phyloP scores from a whole-genome alignment of 495 filamentous ascomycete genomes.

The Penicillium verhagenii region DNA sequence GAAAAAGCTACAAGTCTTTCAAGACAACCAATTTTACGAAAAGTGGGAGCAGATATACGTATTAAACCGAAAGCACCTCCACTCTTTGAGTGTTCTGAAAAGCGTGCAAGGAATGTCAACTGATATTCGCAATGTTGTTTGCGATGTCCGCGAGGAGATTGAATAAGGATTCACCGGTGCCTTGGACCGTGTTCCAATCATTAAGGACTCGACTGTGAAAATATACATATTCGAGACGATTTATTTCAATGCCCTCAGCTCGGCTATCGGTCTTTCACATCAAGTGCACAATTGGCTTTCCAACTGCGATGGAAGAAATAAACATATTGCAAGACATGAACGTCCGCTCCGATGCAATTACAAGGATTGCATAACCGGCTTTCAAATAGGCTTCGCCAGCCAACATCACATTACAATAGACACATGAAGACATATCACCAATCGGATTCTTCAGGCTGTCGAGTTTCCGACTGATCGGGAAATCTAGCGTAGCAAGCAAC shows the following conservation, averaged over 20 bases:
- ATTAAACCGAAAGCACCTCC: constrained; percentile 1
- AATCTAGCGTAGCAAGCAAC: not conserved
- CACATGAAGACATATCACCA: constrained; percentile 1
- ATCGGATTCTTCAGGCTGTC: not conserved
- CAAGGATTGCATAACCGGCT: not conserved
- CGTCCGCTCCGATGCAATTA: not conserved
- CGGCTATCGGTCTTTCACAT: constrained; percentile 2
- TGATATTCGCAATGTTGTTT: not conserved
- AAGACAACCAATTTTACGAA: not conserved
- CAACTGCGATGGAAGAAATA: not conserved
- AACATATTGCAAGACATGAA: not conserved
- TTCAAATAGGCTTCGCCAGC: not conserved
- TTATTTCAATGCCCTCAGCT: not conserved
- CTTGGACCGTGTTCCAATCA: not conserved
- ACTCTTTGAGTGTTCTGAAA: not conserved
- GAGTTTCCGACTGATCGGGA: constrained; percentile 2
- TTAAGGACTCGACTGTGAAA: not conserved
- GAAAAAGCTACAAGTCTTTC: constrained; percentile 1
- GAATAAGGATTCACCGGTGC: not conserved
- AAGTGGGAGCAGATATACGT: constrained; percentile 1
- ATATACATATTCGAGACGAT: not conserved
- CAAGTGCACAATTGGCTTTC: no score
- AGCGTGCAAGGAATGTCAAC: not conserved
- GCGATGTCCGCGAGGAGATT: not conserved
- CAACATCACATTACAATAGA: not conserved